Percentiles rank a stretch among this genome's conserved stretches.
Evolutionary conservation across 2,329 filamentous ascomycete genomes (phyloP).

Genomic region (Diplodia sapinea): DNA sequence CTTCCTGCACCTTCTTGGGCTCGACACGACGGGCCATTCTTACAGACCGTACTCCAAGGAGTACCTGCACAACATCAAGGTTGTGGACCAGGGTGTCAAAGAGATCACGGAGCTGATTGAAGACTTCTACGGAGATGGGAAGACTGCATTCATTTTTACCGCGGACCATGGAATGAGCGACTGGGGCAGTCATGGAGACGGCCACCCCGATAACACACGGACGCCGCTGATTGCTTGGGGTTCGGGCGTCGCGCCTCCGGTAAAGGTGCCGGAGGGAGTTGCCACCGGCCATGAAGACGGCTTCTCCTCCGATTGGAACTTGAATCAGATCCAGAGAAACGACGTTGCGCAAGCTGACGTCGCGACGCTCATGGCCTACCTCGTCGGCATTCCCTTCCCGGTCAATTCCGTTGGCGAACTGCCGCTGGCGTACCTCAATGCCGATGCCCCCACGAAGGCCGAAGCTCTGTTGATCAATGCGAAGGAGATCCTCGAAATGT

Average conservation of each 20-base stretch:
- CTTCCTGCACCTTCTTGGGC: slow-evolving; percentile 88
- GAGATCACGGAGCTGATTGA: slow-evolving; percentile 83
- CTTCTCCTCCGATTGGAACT: slow-evolving; percentile 85
- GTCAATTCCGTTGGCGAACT: slow-evolving; percentile 96
- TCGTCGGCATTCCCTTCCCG: slow-evolving; percentile 85
- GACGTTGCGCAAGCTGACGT: slow-evolving; percentile 95
- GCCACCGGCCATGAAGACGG: slow-evolving; percentile 85
- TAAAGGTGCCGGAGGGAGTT: slow-evolving; percentile 59
- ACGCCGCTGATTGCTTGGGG: slow-evolving; percentile 95
- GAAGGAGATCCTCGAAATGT: slow-evolving; percentile 90
- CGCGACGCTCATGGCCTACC: slow-evolving; percentile 92
- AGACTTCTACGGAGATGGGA: slow-evolving; percentile 78
- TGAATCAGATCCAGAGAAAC: slow-evolving; percentile 80
- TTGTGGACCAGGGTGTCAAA: slow-evolving; percentile 88
- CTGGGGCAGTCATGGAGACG: slow-evolving; percentile 98
- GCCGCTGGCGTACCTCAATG: slow-evolving; percentile 80
- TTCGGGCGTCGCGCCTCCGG: slow-evolving; percentile 81
- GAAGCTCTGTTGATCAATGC: slow-evolving; percentile 84
- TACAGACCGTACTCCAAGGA: slow-evolving; percentile 93
- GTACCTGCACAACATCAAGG: slow-evolving; percentile 90
- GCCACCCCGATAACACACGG: slow-evolving; percentile 94
- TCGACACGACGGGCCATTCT: slow-evolving; percentile 87
- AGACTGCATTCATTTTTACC: slow-evolving; percentile 95
- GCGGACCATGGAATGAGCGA: slow-evolving; percentile 99
- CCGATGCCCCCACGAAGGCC: slow-evolving; percentile 76